Evolutionary conservation across 2,329 filamentous ascomycete species (phyloP).

Genomic region (Fusarium tuaranense): DNA sequence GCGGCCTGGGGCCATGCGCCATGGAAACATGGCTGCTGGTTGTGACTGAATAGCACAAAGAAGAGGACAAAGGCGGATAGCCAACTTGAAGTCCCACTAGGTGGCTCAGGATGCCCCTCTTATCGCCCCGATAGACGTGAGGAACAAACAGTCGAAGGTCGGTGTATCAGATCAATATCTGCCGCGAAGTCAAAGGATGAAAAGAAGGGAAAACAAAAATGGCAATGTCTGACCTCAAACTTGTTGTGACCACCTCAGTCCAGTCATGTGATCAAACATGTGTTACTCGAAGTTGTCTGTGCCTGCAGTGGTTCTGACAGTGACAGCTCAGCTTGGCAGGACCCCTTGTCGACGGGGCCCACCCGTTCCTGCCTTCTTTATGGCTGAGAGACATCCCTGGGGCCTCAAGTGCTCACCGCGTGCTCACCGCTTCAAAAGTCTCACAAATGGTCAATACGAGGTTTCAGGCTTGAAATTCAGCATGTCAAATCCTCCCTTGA

Average conservation of each 20-base stretch:
- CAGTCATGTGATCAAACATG: background rate
- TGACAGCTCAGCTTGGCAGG: background rate
- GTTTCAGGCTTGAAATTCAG: background rate
- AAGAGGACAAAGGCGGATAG: background rate
- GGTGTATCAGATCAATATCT: background rate
- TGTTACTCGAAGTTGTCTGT: background rate
- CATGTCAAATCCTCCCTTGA: background rate
- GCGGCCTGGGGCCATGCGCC: background rate
- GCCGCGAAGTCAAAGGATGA: background rate
- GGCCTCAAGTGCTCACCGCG: background rate
- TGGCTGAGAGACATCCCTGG: background rate
- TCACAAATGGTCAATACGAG: background rate
- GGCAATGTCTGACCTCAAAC: background rate
- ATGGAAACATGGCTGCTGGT: background rate
- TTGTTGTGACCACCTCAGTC: background rate
- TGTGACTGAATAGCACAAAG: background rate
- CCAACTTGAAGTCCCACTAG: background rate
- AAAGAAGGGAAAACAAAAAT: background rate
- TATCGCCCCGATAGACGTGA: background rate
- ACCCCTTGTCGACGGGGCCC: background rate
- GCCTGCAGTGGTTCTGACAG: background rate
- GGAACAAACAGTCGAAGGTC: background rate
- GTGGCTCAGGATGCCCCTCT: background rate
- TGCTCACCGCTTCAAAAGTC: background rate
- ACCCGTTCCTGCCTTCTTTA: background rate